Base-by-base conservation (phyloP, 2,329 filamentous ascomycete genomes). In the Magnaporthiopsis rhizophila region DNA sequence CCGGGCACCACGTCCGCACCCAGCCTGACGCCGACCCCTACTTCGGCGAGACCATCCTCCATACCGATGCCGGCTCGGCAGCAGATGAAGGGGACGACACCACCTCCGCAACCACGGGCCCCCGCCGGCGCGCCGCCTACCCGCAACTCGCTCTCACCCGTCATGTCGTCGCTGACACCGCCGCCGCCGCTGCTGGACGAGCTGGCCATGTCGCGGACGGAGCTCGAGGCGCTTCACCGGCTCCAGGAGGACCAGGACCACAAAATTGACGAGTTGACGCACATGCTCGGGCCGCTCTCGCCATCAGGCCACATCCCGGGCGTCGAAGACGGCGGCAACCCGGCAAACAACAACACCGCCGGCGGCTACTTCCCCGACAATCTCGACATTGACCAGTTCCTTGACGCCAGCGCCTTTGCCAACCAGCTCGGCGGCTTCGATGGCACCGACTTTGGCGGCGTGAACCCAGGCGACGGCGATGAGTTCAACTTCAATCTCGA, bases 191-290 rank as follows among this genome's bases (percentile, higher is more conserved):
- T 74, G 18, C 77, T 91, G 26, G 81, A 84, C 62, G 82, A 87
- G 56, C 84, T 95, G 67, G 84, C 82, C 59, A 84, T 84, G 66
- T 93, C 89, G 5, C 83, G 89, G 66, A 81, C 88, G 18, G 90
- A 96, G 67, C 84, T 97, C 34, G 90, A 95, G 62, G 83, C 89
- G 36, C 81, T 98, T 2, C 86, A 91, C 67, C 88, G 88, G 58
- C 80, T 97, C 70, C 91, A 96, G 72, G 85, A 86, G 30, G 87
- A 94, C 66, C 92, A 97, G 71, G 87, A 89, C 66, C 83, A 83
- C 61, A 89, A 90, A 61, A 89, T 97, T 1, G 86, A 90, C 66
- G 86, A 90, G 65, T 80, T 97, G 12, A 87, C 87, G 62, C 87
- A 86, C 64, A 79, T 92, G 21, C 82, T 97, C 9, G 88, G 90